A percentile compares a stretch with the other conserved stretches of the same genome.
Evolutionary conservation across 2,329 filamentous ascomycete genomes (phyloP).

Genomic region (Pseudogymnoascus destructans): DNA sequence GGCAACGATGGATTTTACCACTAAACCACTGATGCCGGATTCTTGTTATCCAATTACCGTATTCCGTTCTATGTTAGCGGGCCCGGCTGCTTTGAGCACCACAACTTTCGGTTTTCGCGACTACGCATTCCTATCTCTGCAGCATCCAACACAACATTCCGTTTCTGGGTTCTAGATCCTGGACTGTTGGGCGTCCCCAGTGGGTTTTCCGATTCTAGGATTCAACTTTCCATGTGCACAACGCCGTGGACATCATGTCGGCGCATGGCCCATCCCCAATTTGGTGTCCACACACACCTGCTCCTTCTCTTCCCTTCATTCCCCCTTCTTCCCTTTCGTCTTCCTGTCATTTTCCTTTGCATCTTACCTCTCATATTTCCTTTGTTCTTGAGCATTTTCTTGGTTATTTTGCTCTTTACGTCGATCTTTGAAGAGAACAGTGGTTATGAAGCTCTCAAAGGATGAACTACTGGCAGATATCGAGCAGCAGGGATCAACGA

Average conservation of each 20-base stretch:
- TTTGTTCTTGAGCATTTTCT: background rate
- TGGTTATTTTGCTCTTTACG: too few relatives aligned
- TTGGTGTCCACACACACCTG: background rate
- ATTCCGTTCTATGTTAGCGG: background rate
- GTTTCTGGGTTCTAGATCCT: background rate
- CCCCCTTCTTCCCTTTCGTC: background rate
- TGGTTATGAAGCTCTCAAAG: background rate
- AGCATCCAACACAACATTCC: background rate
- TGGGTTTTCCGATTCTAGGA: background rate
- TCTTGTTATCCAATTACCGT: background rate
- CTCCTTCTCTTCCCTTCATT: background rate
- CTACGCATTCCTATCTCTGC: background rate
- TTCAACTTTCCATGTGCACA: too few relatives aligned
- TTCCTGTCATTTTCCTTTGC: background rate
- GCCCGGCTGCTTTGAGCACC: background rate
- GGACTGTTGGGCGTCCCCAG: background rate
- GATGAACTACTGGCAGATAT: background rate
- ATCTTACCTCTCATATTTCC: background rate
- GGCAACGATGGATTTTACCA: constrained; percentile 27
- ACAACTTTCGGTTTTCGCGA: background rate
- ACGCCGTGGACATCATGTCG: too few relatives aligned
- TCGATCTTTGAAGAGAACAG: background rate
- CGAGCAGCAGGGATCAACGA: background rate
- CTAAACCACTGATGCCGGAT: background rate
- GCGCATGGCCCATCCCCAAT: background rate